phyloP scores from a whole-genome alignment of 345 rosid genomes.

The Acer campestre region DNA sequence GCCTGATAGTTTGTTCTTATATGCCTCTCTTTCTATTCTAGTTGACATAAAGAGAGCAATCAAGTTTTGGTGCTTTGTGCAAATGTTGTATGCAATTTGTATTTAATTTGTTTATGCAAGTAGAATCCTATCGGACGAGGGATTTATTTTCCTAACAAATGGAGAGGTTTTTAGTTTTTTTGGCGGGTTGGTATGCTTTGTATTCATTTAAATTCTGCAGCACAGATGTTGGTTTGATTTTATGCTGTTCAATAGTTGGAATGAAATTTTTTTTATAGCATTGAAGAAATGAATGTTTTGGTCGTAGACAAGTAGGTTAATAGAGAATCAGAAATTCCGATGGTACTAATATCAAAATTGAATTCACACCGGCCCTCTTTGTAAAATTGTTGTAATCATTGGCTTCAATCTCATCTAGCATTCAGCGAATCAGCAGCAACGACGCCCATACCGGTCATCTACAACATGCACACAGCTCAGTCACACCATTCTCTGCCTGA shows the following conservation, averaged over 20 bases:
- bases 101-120: neutral
- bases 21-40: neutral
- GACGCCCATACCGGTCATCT: constrained; percentile 28
- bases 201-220: neutral
- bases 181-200: neutral
- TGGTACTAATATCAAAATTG: too few relatives aligned
- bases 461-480: too few relatives aligned
- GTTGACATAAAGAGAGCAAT: constrained; percentile 1
- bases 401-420: constrained; percentile 82
- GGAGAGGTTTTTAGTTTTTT: neutral
- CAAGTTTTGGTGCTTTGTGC: constrained; percentile 6
- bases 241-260: neutral
- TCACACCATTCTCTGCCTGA: too few relatives aligned
- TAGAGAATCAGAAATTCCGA: too few relatives aligned
- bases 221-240: neutral
- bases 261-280: too few relatives aligned
- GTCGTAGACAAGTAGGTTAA: too few relatives aligned
- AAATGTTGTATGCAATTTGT: neutral
- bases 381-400: constrained; percentile 85
- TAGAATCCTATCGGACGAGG: neutral
- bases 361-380: constrained; percentile 16
- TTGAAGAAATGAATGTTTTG: too few relatives aligned
- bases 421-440: constrained; percentile 21
- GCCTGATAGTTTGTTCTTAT: neutral
- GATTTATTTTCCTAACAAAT: neutral